phyloP scores from a whole-genome alignment of 371 early-diverging fungal species.

The Rhizopus delemar region DNA sequence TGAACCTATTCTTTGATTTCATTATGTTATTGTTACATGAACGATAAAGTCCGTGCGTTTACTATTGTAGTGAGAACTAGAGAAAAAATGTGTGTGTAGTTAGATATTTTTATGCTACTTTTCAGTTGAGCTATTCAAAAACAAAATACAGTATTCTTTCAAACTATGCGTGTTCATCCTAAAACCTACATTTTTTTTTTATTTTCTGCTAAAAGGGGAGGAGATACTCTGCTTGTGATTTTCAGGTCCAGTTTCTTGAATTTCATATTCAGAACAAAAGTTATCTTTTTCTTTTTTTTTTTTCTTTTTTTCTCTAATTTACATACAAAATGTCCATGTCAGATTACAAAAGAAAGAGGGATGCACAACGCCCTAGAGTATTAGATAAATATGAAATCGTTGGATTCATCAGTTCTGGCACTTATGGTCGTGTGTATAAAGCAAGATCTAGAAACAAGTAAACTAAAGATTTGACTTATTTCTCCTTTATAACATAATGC shows the following conservation, averaged over 20 bases:
- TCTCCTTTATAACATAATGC: no score
- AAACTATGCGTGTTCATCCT: no score
- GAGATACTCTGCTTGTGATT: no score
- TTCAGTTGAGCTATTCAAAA: no score
- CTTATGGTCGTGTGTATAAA: constrained; percentile 94
- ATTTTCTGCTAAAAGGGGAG: no score
- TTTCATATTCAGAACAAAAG: neutral
- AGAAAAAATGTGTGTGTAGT: no score
- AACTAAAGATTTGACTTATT: neutral
- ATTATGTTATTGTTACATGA: neutral
- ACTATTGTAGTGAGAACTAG: neutral
- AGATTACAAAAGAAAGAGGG: constrained; percentile 61
- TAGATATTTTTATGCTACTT: no score
- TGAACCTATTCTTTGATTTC: no score
- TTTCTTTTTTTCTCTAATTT: neutral
- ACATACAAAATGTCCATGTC: constrained; percentile 46
- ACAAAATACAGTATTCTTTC: no score
- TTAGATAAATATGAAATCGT: constrained; percentile 80
- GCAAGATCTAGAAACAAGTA: constrained; percentile 73
- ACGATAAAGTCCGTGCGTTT: neutral
- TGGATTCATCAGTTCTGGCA: constrained; percentile 91
- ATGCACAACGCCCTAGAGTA: constrained; percentile 65
- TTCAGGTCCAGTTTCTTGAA: no score
- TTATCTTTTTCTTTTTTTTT: neutral
- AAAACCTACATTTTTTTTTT: no score